Conservation (phyloP, 2,329 filamentous ascomycete genomes). For the Diaporthe citrichinensis region DNA sequence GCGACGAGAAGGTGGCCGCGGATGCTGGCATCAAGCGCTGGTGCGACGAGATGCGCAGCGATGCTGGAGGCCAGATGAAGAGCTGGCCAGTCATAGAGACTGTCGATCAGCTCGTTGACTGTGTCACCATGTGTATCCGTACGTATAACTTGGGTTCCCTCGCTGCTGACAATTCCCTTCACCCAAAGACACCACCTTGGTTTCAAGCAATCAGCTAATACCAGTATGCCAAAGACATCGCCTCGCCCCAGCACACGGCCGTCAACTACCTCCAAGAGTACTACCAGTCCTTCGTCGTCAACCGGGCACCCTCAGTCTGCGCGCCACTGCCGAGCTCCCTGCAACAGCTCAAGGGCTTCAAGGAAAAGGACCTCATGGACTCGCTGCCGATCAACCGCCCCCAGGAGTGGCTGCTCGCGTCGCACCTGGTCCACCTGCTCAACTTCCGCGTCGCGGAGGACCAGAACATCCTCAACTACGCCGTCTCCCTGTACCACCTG, state of each 20-base stretch:
- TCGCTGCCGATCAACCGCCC: constrained; percentile 59
- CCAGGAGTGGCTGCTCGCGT: constrained; percentile 60
- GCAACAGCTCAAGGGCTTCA: constrained; percentile 49
- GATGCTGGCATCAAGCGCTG: constrained; percentile 55
- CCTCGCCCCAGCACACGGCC: constrained; percentile 63
- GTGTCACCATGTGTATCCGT: constrained; percentile 65
- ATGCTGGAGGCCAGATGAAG: constrained; percentile 52
- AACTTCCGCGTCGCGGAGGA: constrained; percentile 58
- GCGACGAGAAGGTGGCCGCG: constrained; percentile 49
- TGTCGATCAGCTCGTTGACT: constrained; percentile 58
- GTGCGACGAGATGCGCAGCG: constrained; percentile 56
- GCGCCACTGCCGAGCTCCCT: constrained; percentile 50
- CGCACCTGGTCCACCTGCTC: constrained; percentile 61
- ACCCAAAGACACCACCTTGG: neutral
- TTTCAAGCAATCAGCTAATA: neutral
- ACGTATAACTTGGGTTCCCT: neutral
- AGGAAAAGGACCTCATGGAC: constrained; percentile 52
- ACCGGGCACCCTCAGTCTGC: constrained; percentile 59
- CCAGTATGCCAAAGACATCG: constrained; percentile 55
- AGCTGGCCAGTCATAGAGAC: constrained; percentile 60
- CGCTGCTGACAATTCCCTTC: neutral
- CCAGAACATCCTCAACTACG: constrained; percentile 58
- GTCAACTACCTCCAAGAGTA: constrained; percentile 67
- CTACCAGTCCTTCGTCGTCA: constrained; percentile 62
- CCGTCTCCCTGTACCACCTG: constrained; percentile 44